phyloP scores from a whole-genome alignment of 106 monocot genomes.

The Dendrobium officinale region DNA sequence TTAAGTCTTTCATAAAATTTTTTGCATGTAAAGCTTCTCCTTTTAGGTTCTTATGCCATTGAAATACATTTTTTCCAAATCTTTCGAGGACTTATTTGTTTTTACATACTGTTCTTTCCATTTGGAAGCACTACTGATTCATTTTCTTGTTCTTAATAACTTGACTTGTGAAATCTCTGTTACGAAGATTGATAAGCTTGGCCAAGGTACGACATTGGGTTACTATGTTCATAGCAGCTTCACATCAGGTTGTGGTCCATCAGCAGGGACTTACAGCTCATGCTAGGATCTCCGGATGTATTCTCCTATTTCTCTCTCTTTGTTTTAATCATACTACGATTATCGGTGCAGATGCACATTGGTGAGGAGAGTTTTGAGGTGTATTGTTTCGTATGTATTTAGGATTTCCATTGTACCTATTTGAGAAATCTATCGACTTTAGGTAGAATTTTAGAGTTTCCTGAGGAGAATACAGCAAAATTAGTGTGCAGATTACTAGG shows the following conservation, averaged over 20 bases:
- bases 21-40: background rate
- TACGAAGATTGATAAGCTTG: slow-evolving; percentile 5
- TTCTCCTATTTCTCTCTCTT: background rate
- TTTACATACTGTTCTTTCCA: background rate
- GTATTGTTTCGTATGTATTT: background rate
- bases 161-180: background rate
- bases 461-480: background rate
- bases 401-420: background rate
- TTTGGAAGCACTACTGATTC: background rate
- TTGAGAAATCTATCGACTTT: background rate
- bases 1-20: background rate
- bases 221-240: slow-evolving; percentile 5
- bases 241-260: background rate
- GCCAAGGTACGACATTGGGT: background rate
- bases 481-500: background rate
- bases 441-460: slow-evolving; percentile 3
- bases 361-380: background rate
- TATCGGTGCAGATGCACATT: background rate
- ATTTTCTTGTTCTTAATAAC: background rate
- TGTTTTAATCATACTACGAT: background rate
- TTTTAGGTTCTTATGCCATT: background rate
- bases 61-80: background rate
- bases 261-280: background rate
- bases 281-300: background rate
- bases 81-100: background rate